A percentile compares a stretch with the other conserved stretches of the same genome.
phyloP scores from a whole-genome alignment of 192 early-diverging fungal genomes.

The Phycomyces nitens region DNA sequence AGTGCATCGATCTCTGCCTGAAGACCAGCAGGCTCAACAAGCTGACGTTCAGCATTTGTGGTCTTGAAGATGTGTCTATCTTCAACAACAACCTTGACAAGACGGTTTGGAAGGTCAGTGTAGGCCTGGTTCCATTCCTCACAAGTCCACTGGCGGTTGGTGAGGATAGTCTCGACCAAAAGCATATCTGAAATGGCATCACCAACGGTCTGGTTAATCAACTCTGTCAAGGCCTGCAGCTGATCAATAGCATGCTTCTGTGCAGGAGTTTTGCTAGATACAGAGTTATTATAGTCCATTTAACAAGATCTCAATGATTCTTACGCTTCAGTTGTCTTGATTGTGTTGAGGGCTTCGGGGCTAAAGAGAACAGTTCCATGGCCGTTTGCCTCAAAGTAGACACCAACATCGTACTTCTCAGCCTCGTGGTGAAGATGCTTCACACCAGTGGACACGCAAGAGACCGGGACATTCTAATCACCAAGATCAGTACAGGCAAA shows the following conservation, averaged over 20 bases:
- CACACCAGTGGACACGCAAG: constrained; percentile 95
- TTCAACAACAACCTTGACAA: constrained; percentile 93
- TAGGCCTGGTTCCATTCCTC: constrained; percentile 91
- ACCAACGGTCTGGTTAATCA: constrained; percentile 99
- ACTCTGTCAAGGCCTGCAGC: constrained; percentile 79
- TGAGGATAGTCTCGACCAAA: constrained; percentile 89
- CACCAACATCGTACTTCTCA: constrained; percentile 94
- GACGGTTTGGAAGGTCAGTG: constrained; percentile 89
- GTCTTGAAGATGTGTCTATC: constrained; percentile 89
- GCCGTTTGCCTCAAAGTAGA: constrained; percentile 99
- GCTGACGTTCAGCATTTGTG: constrained; percentile 93
- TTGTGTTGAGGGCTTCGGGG: constrained; percentile 67
- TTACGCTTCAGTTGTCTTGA: constrained; percentile 63
- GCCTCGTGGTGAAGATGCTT: constrained; percentile 99
- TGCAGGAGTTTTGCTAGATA: constrained; percentile 60
- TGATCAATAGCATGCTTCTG: constrained; percentile 74
- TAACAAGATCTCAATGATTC: no score
- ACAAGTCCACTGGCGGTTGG: constrained; percentile 74
- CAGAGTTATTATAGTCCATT: neutral
- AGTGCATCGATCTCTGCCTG: constrained; percentile 82
- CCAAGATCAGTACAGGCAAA: no score
- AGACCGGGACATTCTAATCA: constrained; percentile 90
- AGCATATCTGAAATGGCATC: constrained; percentile 98
- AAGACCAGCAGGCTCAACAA: constrained; percentile 82
- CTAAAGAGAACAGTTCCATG: constrained; percentile 99